Base-by-base conservation (phyloP, 2,329 filamentous ascomycete species). In the Cladosporium sp. region DNA sequence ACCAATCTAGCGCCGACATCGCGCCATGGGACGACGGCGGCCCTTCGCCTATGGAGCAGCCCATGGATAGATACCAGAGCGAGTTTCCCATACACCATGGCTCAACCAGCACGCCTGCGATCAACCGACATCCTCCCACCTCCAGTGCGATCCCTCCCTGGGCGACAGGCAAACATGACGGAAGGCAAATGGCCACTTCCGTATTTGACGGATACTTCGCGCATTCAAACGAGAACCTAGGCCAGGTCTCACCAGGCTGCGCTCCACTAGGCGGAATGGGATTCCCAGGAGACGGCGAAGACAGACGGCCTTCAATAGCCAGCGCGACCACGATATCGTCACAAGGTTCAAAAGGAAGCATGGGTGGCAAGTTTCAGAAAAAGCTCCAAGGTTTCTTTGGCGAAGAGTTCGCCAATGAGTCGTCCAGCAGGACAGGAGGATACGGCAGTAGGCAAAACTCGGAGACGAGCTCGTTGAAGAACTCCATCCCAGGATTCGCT, bases 321-420 rank as follows among this genome's bases (percentile, higher is more conserved):
- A 96, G 91, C 69, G 84, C 91, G 56, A 90, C 86, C 12, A 95
- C 86, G 4, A 82, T 88, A 51, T 93, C 91, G 69, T 95, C 92
- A 64, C 82, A 88, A 58, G 88, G 88, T 29, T 95, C 92, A 37
- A 85, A 84, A 70, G 80, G 83, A 55, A 84, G 82, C 54, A 78
- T 86, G 53, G 83, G 84, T 60, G 83, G 87, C 45, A 80, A 86
- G 51, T 57, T 61, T 47, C 90, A 91, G 70, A 92, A 91, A 70
- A 93, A 92, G 70, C 76, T 96, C 56, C 88, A 93, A 65, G 88
- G 86, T 37, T 92, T 96, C 67, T 95, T 96, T 70, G 91, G 92
- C 41, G 92, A 96, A 61, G 91, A 96, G 64, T 89, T 88, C 68
- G 82, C 83, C 53, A 82, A 80, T 32, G 37, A 48, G 17, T 18